Base-by-base conservation (phyloP, 257 asterid species). In the Fraxinus anomala region DNA sequence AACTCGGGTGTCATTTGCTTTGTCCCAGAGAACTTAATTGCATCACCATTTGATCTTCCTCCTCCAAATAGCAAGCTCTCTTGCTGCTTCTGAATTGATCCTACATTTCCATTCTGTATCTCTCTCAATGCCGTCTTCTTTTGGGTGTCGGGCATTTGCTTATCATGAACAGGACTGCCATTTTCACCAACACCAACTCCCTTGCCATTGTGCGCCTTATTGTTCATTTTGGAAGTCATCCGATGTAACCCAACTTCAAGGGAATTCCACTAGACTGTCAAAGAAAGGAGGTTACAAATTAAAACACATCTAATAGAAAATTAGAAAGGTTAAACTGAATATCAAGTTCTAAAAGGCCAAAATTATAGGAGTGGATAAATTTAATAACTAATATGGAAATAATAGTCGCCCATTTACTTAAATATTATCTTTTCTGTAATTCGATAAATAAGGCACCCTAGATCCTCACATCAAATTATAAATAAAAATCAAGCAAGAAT, bases 111-210 rank as follows among this genome's bases (percentile, higher is more conserved):
- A 47, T 93, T 92, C 85, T 91, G 97, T 80, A 93, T 90, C 65
- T 95, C 98, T 84, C 97, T 88, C 75, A 95, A 83, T 17, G 97
- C 97, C 4, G 87, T 85, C 86, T 95, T 95, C 72, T 91, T 90
- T 11, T 70, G 33, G 76, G 79, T 70, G 70, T 34, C 80, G 65
- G 87, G 75, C 21, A 68, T 86, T 42, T 85, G 95, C 90, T 89
- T 91, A 81, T 90, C 91, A 1, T 75, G 83, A 76, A 80, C 81
- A 72, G 90, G 85, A 73, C 85, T 4, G 67, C 75, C 83, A 2
- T 84, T 76, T 59, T 84, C 87, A 6, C 80, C 87, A 68, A 75
- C 68, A 75, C 61, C 85, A 77, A 75, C 80, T 63, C 84, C 90
- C 68, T 75, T 83, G 59, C 68, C 78, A 72, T 80, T 88, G 78